These are phyloP conservation scores for Magnusiomyces suaveolens DNA, from an alignment of 1,139 yeast genomes.

Conservation along the genomic window DNA sequence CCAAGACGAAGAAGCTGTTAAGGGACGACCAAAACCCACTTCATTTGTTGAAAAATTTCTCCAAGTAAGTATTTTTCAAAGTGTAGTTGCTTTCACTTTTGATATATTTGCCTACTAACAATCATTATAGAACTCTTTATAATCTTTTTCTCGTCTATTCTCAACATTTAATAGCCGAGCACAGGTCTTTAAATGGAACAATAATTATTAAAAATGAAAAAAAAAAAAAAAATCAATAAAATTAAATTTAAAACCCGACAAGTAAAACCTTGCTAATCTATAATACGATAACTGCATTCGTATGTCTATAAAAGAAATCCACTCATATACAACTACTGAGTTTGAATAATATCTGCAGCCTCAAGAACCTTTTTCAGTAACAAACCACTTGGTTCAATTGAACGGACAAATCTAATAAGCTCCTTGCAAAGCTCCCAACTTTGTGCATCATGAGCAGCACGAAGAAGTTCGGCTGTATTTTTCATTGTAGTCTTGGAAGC, in stretches of 20 bases:
- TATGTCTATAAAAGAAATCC: too few relatives aligned
- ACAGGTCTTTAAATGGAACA: too few relatives aligned
- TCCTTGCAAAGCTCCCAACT: slow-evolving; percentile 36
- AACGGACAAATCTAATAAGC: slow-evolving; percentile 33
- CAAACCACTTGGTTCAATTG: slow-evolving; percentile 29
- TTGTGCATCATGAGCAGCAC: slow-evolving; percentile 28
- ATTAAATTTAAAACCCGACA: too few relatives aligned
- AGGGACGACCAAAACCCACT: slow-evolving; percentile 26
- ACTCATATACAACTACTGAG: too few relatives aligned
- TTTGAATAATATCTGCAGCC: slow-evolving; percentile 6
- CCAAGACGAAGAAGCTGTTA: slow-evolving; percentile 46
- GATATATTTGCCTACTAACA: slow-evolving; percentile 1
- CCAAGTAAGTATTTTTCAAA: slow-evolving; percentile 19
- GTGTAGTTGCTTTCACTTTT: slow-evolving; percentile 1
- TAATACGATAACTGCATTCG: too few relatives aligned
- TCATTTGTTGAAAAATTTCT: slow-evolving; percentile 60
- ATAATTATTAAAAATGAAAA: too few relatives aligned
- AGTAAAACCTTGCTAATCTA: too few relatives aligned
- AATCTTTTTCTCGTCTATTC: too few relatives aligned
- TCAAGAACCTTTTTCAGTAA: slow-evolving; percentile 16
- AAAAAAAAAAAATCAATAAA: too few relatives aligned
- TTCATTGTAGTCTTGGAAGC: slow-evolving; percentile 9
- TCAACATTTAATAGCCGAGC: too few relatives aligned
- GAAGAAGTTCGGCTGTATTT: slow-evolving; percentile 28
- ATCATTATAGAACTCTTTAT: slow-evolving; percentile 5